Base-by-base conservation (phyloP, 768 basidiomycete species). In the Phlebiopsis flavidoalba region DNA sequence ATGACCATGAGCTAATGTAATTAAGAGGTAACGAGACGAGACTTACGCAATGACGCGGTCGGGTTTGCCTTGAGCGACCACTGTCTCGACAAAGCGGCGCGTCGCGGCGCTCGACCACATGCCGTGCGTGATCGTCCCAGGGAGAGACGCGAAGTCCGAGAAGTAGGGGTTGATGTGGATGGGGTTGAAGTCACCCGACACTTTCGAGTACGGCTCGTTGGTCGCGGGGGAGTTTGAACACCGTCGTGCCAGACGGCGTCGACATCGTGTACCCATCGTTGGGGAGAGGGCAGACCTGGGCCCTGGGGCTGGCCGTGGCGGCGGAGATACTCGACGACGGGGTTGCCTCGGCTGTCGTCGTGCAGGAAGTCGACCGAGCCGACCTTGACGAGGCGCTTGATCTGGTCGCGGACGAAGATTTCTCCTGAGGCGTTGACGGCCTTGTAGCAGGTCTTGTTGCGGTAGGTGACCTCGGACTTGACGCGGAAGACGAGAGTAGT, bases 111-210 rank as follows among this genome's bases (percentile, higher is more conserved):
- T 94, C 1, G 93, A 88, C 93, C 94, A 98, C 77, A 98, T 85
- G 57, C 97, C 97, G 69, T 98, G 97, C 3, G 97, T 98, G 70
- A 99, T 98, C 10, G 97, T 99, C 14, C 91, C 89, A 24, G 96
- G 95, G 14, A 99, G 85, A 5, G 87, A 84, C 1, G 96, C 95
- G 63, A 89, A 93, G 71, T 94, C 89, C 22, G 97, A 86, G 79
- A 99, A 98, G 80, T 98, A 98, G 0, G 97, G 96, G 75, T 99
- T 98, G 73, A 97, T 80, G 72, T 99, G 97, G 66, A 99, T 99
- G 31, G 97, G 97, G 74, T 99, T 98, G 81, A 93, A 98, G 75
- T 99, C 96, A 49, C 96, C 95, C 0, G 97, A 99, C 52, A 95
- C 83, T 73, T 87, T 86, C 4, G 95, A 98, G 76, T 98, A 99